phyloP scores from a whole-genome alignment of 2,329 filamentous ascomycete genomes.

The Aspergillus uvarum region DNA sequence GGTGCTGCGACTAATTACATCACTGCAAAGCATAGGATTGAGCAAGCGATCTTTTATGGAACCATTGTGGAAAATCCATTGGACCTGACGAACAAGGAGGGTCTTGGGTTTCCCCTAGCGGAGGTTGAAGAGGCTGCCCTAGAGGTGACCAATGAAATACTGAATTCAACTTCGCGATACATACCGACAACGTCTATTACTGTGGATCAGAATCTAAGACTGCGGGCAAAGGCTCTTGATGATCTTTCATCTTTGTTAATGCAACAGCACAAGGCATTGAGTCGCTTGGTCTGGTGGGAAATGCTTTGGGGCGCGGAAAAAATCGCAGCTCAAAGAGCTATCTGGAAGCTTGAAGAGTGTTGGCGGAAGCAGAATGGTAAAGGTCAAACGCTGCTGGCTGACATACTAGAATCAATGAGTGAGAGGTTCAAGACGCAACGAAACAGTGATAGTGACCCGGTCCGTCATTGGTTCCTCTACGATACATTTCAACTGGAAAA shows the following conservation, averaged over 20 bases:
- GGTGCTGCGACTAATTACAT: slow-evolving; percentile 53
- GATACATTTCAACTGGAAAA: slow-evolving; percentile 71
- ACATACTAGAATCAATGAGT: slow-evolving; percentile 73
- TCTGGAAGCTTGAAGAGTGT: slow-evolving; percentile 79
- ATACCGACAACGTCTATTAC: slow-evolving; percentile 72
- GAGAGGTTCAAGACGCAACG: slow-evolving; percentile 71
- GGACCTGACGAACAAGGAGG: slow-evolving; percentile 70
- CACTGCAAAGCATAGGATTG: slow-evolving; percentile 83
- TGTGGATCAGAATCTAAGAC: slow-evolving; percentile 75
- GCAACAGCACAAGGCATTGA: slow-evolving; percentile 61
- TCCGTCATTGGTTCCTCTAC: slow-evolving; percentile 84
- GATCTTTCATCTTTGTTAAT: slow-evolving; percentile 72
- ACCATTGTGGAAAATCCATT: slow-evolving; percentile 79
- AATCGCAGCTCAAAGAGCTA: slow-evolving; percentile 71
- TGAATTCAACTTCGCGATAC: slow-evolving; percentile 73
- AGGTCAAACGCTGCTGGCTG: slow-evolving; percentile 66
- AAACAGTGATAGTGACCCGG: slow-evolving; percentile 70
- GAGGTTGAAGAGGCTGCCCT: slow-evolving; percentile 77
- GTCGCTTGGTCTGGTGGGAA: slow-evolving; percentile 70
- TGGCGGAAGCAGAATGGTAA: slow-evolving; percentile 58
- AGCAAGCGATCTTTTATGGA: slow-evolving; percentile 93
- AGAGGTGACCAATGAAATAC: slow-evolving; percentile 75
- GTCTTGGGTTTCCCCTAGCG: slow-evolving; percentile 63
- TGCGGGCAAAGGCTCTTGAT: slow-evolving; percentile 70
- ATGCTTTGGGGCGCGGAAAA: slow-evolving; percentile 90